Base-by-base conservation (phyloP, 768 basidiomycete genomes). In the Suillus alpinus region DNA sequence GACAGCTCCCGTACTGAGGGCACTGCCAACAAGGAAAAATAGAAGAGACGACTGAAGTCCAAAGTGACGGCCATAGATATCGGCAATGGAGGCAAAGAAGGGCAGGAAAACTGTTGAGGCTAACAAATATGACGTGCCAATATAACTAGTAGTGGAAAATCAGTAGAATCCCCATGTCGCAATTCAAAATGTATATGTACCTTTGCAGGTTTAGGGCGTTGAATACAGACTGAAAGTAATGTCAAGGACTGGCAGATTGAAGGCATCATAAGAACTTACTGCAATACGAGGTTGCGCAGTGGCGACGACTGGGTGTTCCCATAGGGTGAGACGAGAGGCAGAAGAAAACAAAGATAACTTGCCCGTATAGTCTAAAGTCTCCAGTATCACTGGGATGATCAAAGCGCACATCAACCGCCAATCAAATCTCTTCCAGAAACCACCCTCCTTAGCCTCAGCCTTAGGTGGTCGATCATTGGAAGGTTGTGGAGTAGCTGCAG, bases 41-140 rank as follows among this genome's bases (percentile, higher is more conserved):
- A 80, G 6, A 12, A 84, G 65, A 3, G 80, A 72, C 2, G 78
- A 18, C 62, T 83, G 83, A 37, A 82, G 69, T 1, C 80, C 78
- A 60, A 72, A 73, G 63, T 83, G 76, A 1, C 83, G 78, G 9
- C 83, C 83, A 69, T 78, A 81, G 23, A 83, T 73, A 62, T 83
- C 82, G 10, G 81, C 77, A 7, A 84, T 60, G 7, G 79, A 78
- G 0, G 79, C 82, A 47, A 80, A 84, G 8, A 84, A 65, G 6
- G 82, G 82, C 9, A 84, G 70, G 67, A 83, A 84, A 52, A 83
- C 80, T 3, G 83, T 82, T 18, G 81, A 81, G 0, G 83, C 76
- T 16, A 84, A 71, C 26, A 83, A 68, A 59, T 84, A 83, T 2
- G 77, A 65, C 1, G 83, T 84, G 44, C 83, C 82, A 20, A 84